A percentile compares a stretch with the other conserved stretches of the same genome.
Conservation (phyloP, 257 asterid genomes). For the Nicotiana obtusifolia region DNA sequence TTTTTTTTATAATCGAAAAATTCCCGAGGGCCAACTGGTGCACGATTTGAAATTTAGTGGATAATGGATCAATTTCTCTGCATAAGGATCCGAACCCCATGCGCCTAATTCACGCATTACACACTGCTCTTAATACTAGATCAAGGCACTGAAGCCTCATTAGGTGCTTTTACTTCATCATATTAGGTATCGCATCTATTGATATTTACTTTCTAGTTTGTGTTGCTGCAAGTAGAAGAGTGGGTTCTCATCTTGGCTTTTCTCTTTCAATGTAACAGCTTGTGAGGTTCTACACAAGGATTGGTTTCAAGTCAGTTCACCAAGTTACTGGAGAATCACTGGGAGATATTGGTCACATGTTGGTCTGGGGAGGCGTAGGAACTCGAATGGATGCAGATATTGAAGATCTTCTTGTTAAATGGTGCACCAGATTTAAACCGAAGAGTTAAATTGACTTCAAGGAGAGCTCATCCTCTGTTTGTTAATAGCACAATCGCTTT, state of each 20-base stretch:
- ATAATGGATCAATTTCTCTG: too few species aligned
- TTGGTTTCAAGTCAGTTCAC: constrained; percentile 64
- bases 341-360: constrained; percentile 65
- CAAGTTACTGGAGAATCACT: constrained; percentile 72
- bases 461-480: background rate
- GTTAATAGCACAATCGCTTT: background rate
- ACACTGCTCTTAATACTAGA: background rate
- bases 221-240: background rate
- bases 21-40: too few species aligned
- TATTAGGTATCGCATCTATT: background rate
- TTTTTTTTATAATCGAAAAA: too few species aligned
- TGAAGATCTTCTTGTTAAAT: constrained; percentile 60
- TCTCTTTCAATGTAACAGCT: constrained; percentile 45
- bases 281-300: constrained; percentile 70
- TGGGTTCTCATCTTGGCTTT: background rate
- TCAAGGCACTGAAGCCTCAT: background rate
- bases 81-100: too few species aligned
- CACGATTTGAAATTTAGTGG: too few species aligned
- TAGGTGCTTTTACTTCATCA: background rate
- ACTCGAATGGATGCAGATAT: constrained; percentile 83
- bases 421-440: constrained; percentile 74
- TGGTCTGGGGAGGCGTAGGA: constrained; percentile 97
- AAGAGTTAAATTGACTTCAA: background rate
- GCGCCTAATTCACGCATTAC: background rate
- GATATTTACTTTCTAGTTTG: background rate